These are phyloP conservation scores for Pythium phragmiticola DNA, from an alignment of 352 stramenopile species.

Conservation along the genomic window DNA sequence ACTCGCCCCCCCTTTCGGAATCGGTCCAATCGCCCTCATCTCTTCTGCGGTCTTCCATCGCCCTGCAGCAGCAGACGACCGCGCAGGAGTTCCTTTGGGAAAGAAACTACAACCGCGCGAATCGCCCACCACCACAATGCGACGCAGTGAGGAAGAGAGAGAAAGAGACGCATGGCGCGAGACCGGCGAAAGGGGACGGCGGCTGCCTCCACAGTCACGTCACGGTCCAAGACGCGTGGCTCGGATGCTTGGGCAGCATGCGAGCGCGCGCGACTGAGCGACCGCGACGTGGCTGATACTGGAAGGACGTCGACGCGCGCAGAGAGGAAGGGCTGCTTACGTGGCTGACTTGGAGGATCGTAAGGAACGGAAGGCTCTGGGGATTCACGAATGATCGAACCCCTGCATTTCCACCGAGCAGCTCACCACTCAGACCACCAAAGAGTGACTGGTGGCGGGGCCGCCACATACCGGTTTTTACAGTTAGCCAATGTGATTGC, in stretches of 20 bases:
- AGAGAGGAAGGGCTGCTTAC: slow-evolving; percentile 28
- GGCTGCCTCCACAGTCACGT: slow-evolving; percentile 71
- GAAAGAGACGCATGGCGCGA: not conserved
- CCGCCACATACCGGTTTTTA: not conserved
- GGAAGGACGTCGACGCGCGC: slow-evolving; percentile 13
- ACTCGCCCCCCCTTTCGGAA: slow-evolving; percentile 25
- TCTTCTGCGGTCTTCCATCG: too few relatives aligned
- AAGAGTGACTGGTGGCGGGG: slow-evolving; percentile 25
- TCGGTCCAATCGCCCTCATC: not conserved
- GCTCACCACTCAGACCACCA: not conserved
- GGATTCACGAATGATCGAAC: slow-evolving; percentile 30
- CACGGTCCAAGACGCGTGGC: slow-evolving; percentile 16
- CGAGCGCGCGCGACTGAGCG: slow-evolving; percentile 7
- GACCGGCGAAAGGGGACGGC: slow-evolving; percentile 20
- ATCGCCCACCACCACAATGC: not conserved
- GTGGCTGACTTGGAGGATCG: slow-evolving; percentile 41
- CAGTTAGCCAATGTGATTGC: slow-evolving; percentile 21
- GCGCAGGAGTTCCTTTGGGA: slow-evolving; percentile 4
- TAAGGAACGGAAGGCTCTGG: slow-evolving; percentile 39
- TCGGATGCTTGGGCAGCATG: slow-evolving; percentile 16
- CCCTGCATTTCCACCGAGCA: not conserved
- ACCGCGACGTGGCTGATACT: slow-evolving; percentile 23
- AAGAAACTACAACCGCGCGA: slow-evolving; percentile 13
- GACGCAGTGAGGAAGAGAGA: not conserved
- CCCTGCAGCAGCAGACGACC: not conserved